Percentiles rank a stretch among this genome's conserved stretches.
phyloP scores from a whole-genome alignment of 2,329 filamentous ascomycete genomes.

The Pseudocercospora cruenta region DNA sequence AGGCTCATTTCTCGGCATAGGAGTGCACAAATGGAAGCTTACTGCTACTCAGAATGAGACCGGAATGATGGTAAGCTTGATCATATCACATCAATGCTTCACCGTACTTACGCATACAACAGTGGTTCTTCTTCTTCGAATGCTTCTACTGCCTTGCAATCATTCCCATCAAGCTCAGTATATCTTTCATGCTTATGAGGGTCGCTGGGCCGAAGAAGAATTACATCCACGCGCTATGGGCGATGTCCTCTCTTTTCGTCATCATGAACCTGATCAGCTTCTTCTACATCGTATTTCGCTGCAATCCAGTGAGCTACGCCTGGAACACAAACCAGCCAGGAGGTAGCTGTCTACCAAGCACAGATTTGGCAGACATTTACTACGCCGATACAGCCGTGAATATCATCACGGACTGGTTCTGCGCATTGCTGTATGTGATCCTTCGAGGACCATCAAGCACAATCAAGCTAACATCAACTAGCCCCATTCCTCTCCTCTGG shows the following conservation, averaged over 20 bases:
- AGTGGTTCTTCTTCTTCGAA: constrained; percentile 46
- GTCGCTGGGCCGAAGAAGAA: constrained; percentile 37
- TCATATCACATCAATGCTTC: neutral
- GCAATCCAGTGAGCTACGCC: constrained; percentile 39
- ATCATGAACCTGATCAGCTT: constrained; percentile 49
- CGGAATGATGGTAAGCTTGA: constrained; percentile 30
- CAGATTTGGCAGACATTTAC: constrained; percentile 39
- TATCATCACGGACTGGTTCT: constrained; percentile 44
- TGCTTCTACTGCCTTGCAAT: constrained; percentile 43
- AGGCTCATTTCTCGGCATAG: constrained; percentile 40
- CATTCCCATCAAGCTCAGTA: constrained; percentile 44
- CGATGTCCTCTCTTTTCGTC: constrained; percentile 37
- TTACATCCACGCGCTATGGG: constrained; percentile 37
- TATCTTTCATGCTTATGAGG: constrained; percentile 42
- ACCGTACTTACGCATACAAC: constrained; percentile 7
- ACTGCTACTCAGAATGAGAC: constrained; percentile 24
- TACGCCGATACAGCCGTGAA: constrained; percentile 43
- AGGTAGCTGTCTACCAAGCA: constrained; percentile 34
- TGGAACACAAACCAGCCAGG: constrained; percentile 35
- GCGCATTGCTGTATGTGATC: constrained; percentile 36
- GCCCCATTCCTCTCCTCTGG: constrained; percentile 49
- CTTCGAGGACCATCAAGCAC: no score
- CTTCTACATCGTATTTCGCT: constrained; percentile 45
- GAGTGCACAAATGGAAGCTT: constrained; percentile 35
- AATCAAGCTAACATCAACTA: constrained; percentile 12